Base-by-base conservation (phyloP, 2,329 filamentous ascomycete genomes). In the Aspergillus tanneri region DNA sequence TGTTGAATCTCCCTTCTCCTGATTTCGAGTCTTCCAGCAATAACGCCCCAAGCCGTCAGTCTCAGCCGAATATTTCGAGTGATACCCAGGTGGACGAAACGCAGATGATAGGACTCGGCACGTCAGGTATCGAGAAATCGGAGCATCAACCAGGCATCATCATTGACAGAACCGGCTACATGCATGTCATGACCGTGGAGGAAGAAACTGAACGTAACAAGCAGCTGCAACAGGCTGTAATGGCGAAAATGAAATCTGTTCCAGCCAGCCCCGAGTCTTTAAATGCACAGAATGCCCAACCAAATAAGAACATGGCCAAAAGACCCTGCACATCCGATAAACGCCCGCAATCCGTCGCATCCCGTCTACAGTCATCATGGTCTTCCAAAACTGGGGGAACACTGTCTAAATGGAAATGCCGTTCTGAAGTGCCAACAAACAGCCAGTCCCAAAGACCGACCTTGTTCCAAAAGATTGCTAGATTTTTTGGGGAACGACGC, bases 181-280 rank as follows among this genome's bases (percentile, higher is more conserved):
- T 47, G 10, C 61, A 52, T 12, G 28, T 56, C 34, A 52, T 64
- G 30, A 54, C 45, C 2, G 47, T 49, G 1, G 54, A 43, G 6
- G 58, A 63, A 45, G 58, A 60, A 35, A 41, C 37, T 5, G 49
- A 58, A 39, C 57, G 60, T 1, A 46, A 54, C 5, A 18, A 52
- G 4, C 46, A 55, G 22, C 43, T 64, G 4, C 58, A 59, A 24
- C 51, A 57, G 9, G 62, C 61, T 2, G 62, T 64, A 8, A 48
- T 55, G 28, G 56, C 60, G 14, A 62, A 58, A 40, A 63, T 64
- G 62, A 46, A 30, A n/a, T 47, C 61, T 1, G 53, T 55, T 5
- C 19, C 37, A 21, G 10, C 43, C 19, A 47, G 28, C 18, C 18
- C 27, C n/a, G 18, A 32, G 24, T 21, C 14, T 25, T n/a, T n/a